A percentile compares a stretch with the other conserved stretches of the same genome.
These are phyloP conservation scores for Flueggea neowawraea DNA, from an alignment of 441 rosid species.

Conservation along the genomic window DNA sequence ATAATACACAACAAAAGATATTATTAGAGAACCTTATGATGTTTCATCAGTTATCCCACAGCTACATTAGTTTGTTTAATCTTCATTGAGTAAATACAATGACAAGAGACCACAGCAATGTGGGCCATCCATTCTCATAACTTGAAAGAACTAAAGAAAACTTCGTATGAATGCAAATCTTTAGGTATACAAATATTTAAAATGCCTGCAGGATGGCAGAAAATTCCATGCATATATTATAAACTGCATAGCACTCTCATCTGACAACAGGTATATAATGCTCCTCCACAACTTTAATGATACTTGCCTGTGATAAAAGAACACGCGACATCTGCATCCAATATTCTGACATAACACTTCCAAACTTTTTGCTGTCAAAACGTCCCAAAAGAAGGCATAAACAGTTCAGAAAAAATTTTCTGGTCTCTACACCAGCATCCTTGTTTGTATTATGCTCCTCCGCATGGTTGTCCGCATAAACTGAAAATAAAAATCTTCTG, in stretches of 20 bases:
- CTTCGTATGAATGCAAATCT: too few relatives aligned
- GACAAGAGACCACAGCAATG: too few relatives aligned
- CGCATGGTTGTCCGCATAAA: conserved; percentile 50
- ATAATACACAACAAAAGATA: too few relatives aligned
- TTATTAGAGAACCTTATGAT: too few relatives aligned
- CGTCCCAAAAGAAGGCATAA: conserved; percentile 95
- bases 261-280: not conserved
- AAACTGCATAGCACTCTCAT: not conserved
- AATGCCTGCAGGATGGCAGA: conserved; percentile 1
- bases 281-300: conserved; percentile 10
- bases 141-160: too few relatives aligned
- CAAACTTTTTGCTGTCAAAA: conserved; percentile 61
- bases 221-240: conserved; percentile 3
- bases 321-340: conserved; percentile 63
- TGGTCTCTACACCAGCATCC: conserved; percentile 59
- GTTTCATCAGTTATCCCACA: too few relatives aligned
- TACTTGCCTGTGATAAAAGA: conserved; percentile 73
- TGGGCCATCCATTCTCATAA: too few relatives aligned
- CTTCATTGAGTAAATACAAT: too few relatives aligned
- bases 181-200: too few relatives aligned
- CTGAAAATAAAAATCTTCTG: conserved; percentile 32
- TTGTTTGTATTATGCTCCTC: conserved; percentile 42
- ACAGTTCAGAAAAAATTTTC: conserved; percentile 78
- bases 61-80: too few relatives aligned
- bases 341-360: conserved; percentile 49